Evolutionary conservation across 1,139 yeast genomes (phyloP).

Genomic region (Geotrichum europaeum): DNA sequence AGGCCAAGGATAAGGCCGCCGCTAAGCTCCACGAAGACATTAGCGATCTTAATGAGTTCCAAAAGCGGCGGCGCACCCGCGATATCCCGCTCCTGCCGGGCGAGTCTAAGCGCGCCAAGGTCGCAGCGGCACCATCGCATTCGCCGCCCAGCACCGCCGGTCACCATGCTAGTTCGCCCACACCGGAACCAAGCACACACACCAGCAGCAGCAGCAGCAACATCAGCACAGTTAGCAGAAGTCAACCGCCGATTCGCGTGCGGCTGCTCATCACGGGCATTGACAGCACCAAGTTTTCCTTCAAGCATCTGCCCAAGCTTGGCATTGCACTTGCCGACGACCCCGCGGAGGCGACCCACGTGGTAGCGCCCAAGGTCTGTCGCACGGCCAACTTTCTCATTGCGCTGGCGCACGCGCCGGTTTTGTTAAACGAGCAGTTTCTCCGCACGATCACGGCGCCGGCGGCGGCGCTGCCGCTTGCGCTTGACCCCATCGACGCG

Average conservation of each 20-base stretch:
- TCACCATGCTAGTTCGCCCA: neutral
- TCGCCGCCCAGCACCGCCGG: neutral
- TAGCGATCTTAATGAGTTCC: conserved; percentile 58
- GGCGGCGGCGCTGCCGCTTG: neutral
- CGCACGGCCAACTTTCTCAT: conserved; percentile 80
- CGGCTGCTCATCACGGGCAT: conserved; percentile 34
- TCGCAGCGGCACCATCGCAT: neutral
- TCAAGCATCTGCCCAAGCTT: conserved; percentile 17
- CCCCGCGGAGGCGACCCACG: conserved; percentile 30
- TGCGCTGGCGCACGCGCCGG: conserved; percentile 39
- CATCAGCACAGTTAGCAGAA: neutral
- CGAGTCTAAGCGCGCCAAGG: conserved; percentile 2
- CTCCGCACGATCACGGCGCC: neutral
- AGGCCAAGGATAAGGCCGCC: conserved; percentile 65
- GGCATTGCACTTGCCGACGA: conserved; percentile 32
- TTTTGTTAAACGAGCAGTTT: conserved; percentile 30
- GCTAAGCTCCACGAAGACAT: conserved; percentile 61
- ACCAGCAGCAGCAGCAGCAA: neutral
- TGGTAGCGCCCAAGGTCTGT: conserved; percentile 67
- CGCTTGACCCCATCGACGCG: conserved; percentile 8
- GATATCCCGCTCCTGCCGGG: conserved; percentile 16
- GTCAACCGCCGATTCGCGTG: neutral
- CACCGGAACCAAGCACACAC: neutral
- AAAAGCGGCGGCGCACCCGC: conserved; percentile 33
- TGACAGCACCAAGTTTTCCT: neutral